phyloP scores from a whole-genome alignment of 2,329 filamentous ascomycete genomes.

The Hypoxylon sp. region DNA sequence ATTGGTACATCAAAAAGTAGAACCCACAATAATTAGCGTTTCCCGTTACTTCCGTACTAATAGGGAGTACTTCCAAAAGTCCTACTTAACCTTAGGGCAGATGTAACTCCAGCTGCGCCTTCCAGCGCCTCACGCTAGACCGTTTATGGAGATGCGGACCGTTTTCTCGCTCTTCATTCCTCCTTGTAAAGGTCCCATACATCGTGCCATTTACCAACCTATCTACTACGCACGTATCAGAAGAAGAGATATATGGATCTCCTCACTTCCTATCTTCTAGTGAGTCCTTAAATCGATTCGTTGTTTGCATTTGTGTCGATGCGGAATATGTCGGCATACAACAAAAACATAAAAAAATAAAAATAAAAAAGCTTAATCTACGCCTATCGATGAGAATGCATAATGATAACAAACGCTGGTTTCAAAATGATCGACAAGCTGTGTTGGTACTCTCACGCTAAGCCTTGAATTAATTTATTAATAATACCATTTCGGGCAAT shows the following conservation, averaged over 20 bases:
- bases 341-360: conserved; percentile 8
- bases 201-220: conserved; percentile 34
- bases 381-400: conserved; percentile 21
- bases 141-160: conserved; percentile 39
- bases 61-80: conserved; percentile 47
- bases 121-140: conserved; percentile 47
- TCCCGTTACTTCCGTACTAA: conserved; percentile 43
- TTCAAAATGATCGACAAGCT: conserved; percentile 32
- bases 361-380: conserved; percentile 13
- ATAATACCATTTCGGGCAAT: conserved; percentile 32
- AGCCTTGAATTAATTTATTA: conserved; percentile 44
- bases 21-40: conserved; percentile 3
- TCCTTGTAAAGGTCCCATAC: conserved; percentile 25
- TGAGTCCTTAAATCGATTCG: background rate
- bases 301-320: conserved; percentile 17
- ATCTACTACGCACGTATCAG: conserved; percentile 20
- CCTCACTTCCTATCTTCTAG: background rate
- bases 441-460: conserved; percentile 31
- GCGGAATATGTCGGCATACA: conserved; percentile 16
- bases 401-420: conserved; percentile 24
- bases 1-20: conserved; percentile 33
- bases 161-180: conserved; percentile 27
- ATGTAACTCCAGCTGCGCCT: conserved; percentile 50
- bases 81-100: conserved; percentile 46
- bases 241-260: conserved; percentile 10